Percentiles rank a stretch among this genome's conserved stretches.
Evolutionary conservation across 495 filamentous ascomycete genomes (phyloP).

Genomic region (Penicillium macrosclerotiorum): DNA sequence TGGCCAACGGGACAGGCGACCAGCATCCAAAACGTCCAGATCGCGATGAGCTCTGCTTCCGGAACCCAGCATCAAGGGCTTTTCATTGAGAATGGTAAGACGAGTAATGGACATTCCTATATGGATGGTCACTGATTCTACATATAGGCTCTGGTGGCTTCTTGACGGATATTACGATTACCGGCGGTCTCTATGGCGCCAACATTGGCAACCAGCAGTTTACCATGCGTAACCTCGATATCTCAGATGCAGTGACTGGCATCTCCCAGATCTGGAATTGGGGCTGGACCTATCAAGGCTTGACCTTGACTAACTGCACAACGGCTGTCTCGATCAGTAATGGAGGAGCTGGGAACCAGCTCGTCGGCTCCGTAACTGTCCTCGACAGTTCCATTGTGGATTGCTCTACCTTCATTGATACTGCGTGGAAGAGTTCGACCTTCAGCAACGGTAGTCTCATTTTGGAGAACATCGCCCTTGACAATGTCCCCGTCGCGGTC

Average conservation of each 20-base stretch:
- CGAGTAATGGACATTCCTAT: conserved; percentile 14
- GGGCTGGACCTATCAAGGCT: conserved; percentile 55
- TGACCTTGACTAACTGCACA: conserved; percentile 48
- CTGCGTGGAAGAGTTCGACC: conserved; percentile 40
- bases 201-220: conserved; percentile 78
- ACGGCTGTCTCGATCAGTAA: conserved; percentile 50
- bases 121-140: neutral
- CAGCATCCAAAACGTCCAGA: conserved; percentile 74
- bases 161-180: conserved; percentile 60
- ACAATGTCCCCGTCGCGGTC: conserved; percentile 59
- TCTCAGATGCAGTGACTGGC: conserved; percentile 61
- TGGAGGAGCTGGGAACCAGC: conserved; percentile 32
- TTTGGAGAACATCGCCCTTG: conserved; percentile 67
- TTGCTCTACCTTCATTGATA: conserved; percentile 62
- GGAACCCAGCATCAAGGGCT: conserved; percentile 70
- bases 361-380: conserved; percentile 49
- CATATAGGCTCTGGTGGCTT: conserved; percentile 66
- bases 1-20: conserved; percentile 75
- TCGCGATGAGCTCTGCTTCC: conserved; percentile 59
- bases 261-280: conserved; percentile 60
- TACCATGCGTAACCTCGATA: conserved; percentile 70
- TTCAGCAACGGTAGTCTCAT: conserved; percentile 54
- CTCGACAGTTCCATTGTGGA: conserved; percentile 60
- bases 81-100: conserved; percentile 68
- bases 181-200: conserved; percentile 66